These are phyloP conservation scores for Aspergillus quadrilineatus DNA, from an alignment of 2,329 filamentous ascomycete genomes.

Conservation along the genomic window DNA sequence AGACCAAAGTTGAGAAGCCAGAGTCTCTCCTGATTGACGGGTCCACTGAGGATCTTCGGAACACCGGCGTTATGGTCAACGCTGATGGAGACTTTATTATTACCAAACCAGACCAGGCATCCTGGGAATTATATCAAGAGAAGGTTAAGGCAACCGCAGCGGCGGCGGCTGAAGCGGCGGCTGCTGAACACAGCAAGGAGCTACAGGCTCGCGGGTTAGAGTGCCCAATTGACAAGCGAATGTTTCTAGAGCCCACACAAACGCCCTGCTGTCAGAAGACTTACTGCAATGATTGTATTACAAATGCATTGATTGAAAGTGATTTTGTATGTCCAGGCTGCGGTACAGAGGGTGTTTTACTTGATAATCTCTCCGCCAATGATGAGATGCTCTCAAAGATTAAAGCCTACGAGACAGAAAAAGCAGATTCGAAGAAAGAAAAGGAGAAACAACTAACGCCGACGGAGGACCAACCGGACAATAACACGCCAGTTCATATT, in stretches of 20 bases:
- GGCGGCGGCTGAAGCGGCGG: conserved; percentile 75
- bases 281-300: conserved; percentile 99
- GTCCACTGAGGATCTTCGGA: conserved; percentile 75
- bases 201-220: conserved; percentile 83
- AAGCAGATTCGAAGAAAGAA: conserved; percentile 45
- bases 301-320: conserved; percentile 96
- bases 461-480: conserved; percentile 25
- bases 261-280: conserved; percentile 98
- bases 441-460: conserved; percentile 37
- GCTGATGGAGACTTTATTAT: conserved; percentile 97
- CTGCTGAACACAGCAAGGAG: conserved; percentile 76
- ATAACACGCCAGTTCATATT: conserved; percentile 19
- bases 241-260: conserved; percentile 98
- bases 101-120: conserved; percentile 89
- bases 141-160: conserved; percentile 85
- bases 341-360: conserved; percentile 83
- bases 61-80: conserved; percentile 94
- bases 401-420: conserved; percentile 66
- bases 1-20: conserved; percentile 93
- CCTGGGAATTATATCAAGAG: conserved; percentile 96
- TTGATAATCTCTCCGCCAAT: conserved; percentile 85
- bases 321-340: conserved; percentile 95
- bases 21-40: conserved; percentile 70
- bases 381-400: conserved; percentile 76
- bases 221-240: conserved; percentile 94